Evolutionary conservation across 73 alveolate species (phyloP), one percentile per base, ranked within the genome.

Genomic region (Stentor coeruleus): DNA sequence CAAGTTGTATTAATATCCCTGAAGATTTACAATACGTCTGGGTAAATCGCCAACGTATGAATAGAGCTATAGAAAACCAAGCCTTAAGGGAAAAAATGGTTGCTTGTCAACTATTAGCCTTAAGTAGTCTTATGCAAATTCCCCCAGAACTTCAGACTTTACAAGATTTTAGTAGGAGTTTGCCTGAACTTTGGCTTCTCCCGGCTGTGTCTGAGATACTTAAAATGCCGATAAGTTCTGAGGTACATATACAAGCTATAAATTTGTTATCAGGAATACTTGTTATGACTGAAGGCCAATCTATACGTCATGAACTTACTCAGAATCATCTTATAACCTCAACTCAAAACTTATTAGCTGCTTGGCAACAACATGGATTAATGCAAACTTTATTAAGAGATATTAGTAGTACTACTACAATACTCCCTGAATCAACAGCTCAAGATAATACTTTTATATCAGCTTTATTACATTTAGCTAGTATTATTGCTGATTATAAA

Each of bases 161-260:
- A 40, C 59, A 75, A 28, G 72, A 75, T n/a, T 75, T 75, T 75
- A 15, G 74, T 38, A 75, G 83, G 39, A 20, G 77, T 20, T 75
- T 75, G 3, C 83, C 83, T 26, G 72, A 75, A 35, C 2, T 39
- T n/a, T 75, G 59, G 83, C 83, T 75, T 15, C 66, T 75, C 20
- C 83, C 83, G 6, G 58, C 35, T n/a, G 1, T 75, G 26, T 39
- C 72, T 20, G 72, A 75, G 58, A n/a, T 75, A 33, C 66, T 75
- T n/a, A 37, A 37, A 38, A 31, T 36, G 59, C 74, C 26, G 59
- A 15, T 40, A 6, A 75, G 59, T 75, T 20, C 66, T 0, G n/a
- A 15, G 38, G 39, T 75, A n/a, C 83, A 75, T 40, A 37, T 75
- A 20, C 72, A 75, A 38, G 77, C n/a, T 35, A n/a, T 75, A 20